Base-by-base conservation (phyloP, 306 rosid genomes). In the Cicer judaicum region DNA sequence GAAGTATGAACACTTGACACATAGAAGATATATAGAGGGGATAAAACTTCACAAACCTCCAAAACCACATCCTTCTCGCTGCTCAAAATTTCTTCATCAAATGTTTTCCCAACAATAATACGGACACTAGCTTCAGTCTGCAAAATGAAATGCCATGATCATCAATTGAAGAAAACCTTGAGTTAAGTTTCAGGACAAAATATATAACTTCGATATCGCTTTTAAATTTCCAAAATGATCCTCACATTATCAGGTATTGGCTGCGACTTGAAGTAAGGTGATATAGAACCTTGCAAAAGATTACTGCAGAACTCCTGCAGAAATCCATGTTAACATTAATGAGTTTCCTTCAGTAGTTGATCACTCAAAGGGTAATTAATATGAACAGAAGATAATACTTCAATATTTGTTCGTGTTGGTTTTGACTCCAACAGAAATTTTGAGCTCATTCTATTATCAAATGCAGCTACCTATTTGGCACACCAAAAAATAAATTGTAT, bases 211-310 rank as follows among this genome's bases (percentile, higher is more conserved):
- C 38, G 10, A 46, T 48, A 14, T 38, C 59, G 1, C 60, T 53
- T 68, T 9, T 57, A 11, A 77, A 73, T 42, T 59, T 8, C 38
- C 15, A 16, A 61, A 73, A 53, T 53, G 41, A 40, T 46, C 74
- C 96, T 88, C 84, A 92, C 97, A 7, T 87, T 94, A 81, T 88
- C 91, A 18, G 97, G 96, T 78, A 87, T 86, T 62, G 96, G 89
- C 81, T 88, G 95, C 15, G 97, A 94, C 83, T 90, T 94, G 88
- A 70, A 94, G 89, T 81, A 89, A 7, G 90, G 85, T 41, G 87
- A 76, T 76, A 83, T 80, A 61, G 93, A 84, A 68, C 96, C 97
- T 57, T 81, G 85, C 76, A 89, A 18, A 71, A 94, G 86, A 49
- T 88, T 76, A 46, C 76, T 79, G 82, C 93, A 86, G 83, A 94